A percentile compares a stretch with the other conserved stretches of the same genome.
Evolutionary conservation across 352 stramenopile species (phyloP).

Genomic region (Plasmopara halstedii): DNA sequence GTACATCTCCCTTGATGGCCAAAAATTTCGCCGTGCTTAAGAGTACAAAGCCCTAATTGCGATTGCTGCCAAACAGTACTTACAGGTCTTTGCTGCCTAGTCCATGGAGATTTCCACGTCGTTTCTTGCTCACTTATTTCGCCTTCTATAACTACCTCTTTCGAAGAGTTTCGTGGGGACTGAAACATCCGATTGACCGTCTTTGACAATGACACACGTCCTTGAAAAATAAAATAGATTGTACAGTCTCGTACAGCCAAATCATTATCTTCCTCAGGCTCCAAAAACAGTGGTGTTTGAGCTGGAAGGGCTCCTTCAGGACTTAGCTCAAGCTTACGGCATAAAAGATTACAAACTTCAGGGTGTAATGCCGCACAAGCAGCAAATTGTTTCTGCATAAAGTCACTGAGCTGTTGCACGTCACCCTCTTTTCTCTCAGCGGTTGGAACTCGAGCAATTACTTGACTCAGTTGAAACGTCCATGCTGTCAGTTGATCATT

Average conservation of each 20-base stretch:
- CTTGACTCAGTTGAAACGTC: conserved; percentile 19
- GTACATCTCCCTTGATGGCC: conserved; percentile 25
- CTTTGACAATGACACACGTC: conserved; percentile 18
- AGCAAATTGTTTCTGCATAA: conserved; percentile 33
- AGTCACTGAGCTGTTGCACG: conserved; percentile 33
- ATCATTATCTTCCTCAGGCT: conserved; percentile 10
- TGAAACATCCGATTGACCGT: conserved; percentile 19
- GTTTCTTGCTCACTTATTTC: conserved; percentile 1
- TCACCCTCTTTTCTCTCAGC: conserved; percentile 27
- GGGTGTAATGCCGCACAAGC: conserved; percentile 31
- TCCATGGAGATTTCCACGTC: conserved; percentile 13
- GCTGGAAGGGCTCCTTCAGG: conserved; percentile 10
- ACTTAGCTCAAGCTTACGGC: conserved; percentile 21
- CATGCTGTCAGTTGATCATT: conserved; percentile 12
- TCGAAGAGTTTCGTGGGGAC: conserved; percentile 5
- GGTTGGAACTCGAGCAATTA: conserved; percentile 12
- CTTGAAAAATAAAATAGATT: conserved; percentile 28
- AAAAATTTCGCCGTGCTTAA: conserved; percentile 21
- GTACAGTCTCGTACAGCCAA: neutral
- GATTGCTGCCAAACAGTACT: conserved; percentile 12
- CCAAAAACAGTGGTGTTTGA: conserved; percentile 25
- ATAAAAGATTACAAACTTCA: conserved; percentile 30
- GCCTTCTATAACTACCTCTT: conserved; percentile 2
- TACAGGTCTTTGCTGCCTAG: neutral
- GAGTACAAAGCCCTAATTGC: conserved; percentile 20